A percentile compares a stretch with the other conserved stretches of the same genome.
These are phyloP conservation scores for Fusarium sarcochroum DNA, from an alignment of 2,329 filamentous ascomycete genomes.

Conservation along the genomic window DNA sequence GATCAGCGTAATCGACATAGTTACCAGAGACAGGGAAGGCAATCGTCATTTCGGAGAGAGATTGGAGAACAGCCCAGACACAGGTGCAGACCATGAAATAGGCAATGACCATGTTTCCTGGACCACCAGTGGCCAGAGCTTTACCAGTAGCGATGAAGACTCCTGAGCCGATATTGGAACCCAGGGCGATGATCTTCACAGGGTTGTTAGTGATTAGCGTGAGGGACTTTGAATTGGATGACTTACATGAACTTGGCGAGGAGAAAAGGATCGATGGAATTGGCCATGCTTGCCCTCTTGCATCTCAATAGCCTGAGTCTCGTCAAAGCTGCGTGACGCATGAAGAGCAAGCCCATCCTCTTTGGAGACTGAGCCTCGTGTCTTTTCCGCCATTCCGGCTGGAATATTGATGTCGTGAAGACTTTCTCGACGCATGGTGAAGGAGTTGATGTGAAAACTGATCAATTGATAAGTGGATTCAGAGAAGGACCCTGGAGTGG, in stretches of 20 bases:
- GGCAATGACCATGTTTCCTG: conserved; percentile 36
- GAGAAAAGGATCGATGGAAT: conserved; percentile 42
- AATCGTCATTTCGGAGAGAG: conserved; percentile 39
- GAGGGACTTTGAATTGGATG: background rate
- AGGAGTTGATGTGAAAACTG: background rate
- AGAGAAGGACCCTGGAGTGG: background rate
- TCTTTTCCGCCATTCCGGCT: conserved; percentile 19
- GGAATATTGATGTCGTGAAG: conserved; percentile 22
- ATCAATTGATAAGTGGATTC: background rate
- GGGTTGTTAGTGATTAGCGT: background rate
- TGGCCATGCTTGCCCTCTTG: conserved; percentile 30
- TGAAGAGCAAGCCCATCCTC: conserved; percentile 14
- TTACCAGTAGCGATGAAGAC: conserved; percentile 39
- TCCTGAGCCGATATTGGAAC: conserved; percentile 39
- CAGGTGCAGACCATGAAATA: conserved; percentile 38
- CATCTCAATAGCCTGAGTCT: conserved; percentile 20
- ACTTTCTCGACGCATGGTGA: conserved; percentile 23
- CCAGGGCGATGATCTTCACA: conserved; percentile 34
- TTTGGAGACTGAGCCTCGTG: conserved; percentile 22
- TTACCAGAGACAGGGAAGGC: conserved; percentile 37
- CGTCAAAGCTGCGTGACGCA: conserved; percentile 15
- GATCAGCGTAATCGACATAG: conserved; percentile 39
- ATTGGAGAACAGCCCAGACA: conserved; percentile 38
- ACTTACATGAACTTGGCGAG: conserved; percentile 40
- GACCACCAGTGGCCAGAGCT: conserved; percentile 36